Base-by-base conservation (phyloP, 73 alveolate genomes). In the Paramecium sexaurelia region DNA sequence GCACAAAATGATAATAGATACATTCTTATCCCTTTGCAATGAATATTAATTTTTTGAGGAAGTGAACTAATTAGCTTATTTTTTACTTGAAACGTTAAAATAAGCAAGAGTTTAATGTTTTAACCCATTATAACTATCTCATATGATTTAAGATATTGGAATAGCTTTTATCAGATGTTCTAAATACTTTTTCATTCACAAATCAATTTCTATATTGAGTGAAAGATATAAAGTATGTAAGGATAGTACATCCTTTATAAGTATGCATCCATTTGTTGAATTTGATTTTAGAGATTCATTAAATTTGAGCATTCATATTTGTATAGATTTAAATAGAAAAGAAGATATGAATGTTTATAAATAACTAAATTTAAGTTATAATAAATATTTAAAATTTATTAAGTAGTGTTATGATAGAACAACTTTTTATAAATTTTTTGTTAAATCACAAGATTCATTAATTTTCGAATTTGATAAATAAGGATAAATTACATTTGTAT, bases 111-210 rank as follows among this genome's bases (percentile, higher is more conserved):
- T 69, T 5, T 13, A 27, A 32, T 32, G 85, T 69, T 69, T 69
- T 20, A 32, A n/a, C 27, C 85, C 85, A 27, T 13, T 69, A 27
- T 13, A 69, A 35, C 26, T 69, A 17, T 69, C 85, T 11, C 85
- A 69, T 35, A 69, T 69, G 85, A 69, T 69, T 69, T 22, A 69
- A 69, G 85, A 69, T 69, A 69, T 69, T 8, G 85, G 85, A 27
- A 69, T 32, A 11, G 85, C 85, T 3, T 69, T 69, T 20, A 69
- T 69, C 7, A 22, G 85, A 69, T 69, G 85, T 69, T 69, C 85
- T 27, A 69, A 69, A 69, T 69, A 69, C 33, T 24, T 69, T 10
- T 69, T 69, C 15, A 69, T 69, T 11, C 33, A 69, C 4, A 69
- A 69, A 32, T 10, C 32, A 27, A 35, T 35, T 69, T 24, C 24